Percentiles rank a stretch among this genome's conserved stretches.
phyloP scores from a whole-genome alignment of 2,329 filamentous ascomycete species.

The Aspergillus alliaceus region DNA sequence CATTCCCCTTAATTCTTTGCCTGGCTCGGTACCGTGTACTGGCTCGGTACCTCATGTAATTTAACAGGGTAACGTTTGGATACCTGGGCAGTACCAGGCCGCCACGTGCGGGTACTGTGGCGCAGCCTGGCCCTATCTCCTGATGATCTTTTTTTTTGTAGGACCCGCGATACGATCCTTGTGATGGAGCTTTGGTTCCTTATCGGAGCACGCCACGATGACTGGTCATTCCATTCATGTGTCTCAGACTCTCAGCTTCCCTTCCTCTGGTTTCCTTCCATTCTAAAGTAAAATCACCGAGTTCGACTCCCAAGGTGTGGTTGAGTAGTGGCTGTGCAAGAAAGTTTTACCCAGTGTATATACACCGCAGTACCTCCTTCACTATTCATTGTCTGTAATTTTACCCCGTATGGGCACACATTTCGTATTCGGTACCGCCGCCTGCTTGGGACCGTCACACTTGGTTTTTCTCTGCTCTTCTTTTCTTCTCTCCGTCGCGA shows the following conservation, averaged over 20 bases:
- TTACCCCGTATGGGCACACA: not conserved
- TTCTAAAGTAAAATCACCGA: too few relatives aligned
- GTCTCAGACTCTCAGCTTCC: too few relatives aligned
- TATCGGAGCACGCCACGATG: not conserved
- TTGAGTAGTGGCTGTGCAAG: not conserved
- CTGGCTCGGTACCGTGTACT: not conserved
- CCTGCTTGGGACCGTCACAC: not conserved
- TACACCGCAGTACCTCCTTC: too few relatives aligned
- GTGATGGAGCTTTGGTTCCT: not conserved
- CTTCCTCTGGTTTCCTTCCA: not conserved
- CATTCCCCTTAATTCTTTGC: not conserved
- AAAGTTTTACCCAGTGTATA: not conserved
- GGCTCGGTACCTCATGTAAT: not conserved
- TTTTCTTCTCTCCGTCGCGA: not conserved
- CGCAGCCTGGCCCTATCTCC: constrained; percentile 2
- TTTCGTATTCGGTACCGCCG: constrained; percentile 1
- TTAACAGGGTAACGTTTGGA: not conserved
- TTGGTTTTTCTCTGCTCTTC: constrained; percentile 2
- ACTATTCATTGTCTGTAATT: not conserved
- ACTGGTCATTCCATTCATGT: not conserved
- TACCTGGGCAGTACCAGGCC: not conserved
- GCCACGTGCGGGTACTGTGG: constrained; percentile 4
- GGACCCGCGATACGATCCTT: not conserved
- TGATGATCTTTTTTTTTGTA: constrained; percentile 1
- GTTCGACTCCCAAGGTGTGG: not conserved